These are phyloP conservation scores for Tagetes patula DNA, from an alignment of 129 eudicot species.

Conservation along the genomic window DNA sequence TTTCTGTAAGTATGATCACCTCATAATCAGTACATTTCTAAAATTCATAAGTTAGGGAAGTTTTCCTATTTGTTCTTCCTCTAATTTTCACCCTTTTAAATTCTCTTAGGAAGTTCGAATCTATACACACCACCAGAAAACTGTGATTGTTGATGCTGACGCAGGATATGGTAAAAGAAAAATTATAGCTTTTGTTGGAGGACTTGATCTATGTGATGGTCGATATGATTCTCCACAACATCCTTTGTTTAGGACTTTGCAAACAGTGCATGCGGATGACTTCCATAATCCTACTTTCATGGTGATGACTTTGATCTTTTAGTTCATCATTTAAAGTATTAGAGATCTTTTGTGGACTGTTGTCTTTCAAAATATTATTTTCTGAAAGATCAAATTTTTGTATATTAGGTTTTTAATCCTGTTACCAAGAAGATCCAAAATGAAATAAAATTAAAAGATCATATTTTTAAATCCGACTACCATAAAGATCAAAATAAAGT, in stretches of 20 bases:
- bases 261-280: slow-evolving; percentile 77
- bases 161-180: slow-evolving; percentile 77
- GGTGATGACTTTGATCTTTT: slow-evolving; percentile 35
- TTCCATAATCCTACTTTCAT: slow-evolving; percentile 82
- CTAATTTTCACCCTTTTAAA: background rate
- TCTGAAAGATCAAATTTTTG: too few species aligned
- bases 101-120: slow-evolving; percentile 70
- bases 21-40: background rate
- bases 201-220: slow-evolving; percentile 89
- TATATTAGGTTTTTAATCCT: too few species aligned
- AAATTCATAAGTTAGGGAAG: background rate
- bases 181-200: slow-evolving; percentile 84
- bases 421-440: too few species aligned
- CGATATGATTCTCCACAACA: slow-evolving; percentile 91
- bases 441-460: too few species aligned
- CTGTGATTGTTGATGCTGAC: slow-evolving; percentile 89
- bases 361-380: background rate
- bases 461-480: background rate
- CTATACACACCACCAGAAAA: slow-evolving; percentile 96
- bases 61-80: background rate
- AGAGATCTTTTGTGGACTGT: background rate
- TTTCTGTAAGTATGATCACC: background rate
- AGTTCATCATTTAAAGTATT: slow-evolving; percentile 41
- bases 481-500: background rate
- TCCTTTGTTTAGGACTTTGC: slow-evolving; percentile 65